A percentile compares a stretch with the other conserved stretches of the same genome.
Evolutionary conservation across 352 stramenopile genomes (phyloP).

Genomic region (Globisporangium perplexum): DNA sequence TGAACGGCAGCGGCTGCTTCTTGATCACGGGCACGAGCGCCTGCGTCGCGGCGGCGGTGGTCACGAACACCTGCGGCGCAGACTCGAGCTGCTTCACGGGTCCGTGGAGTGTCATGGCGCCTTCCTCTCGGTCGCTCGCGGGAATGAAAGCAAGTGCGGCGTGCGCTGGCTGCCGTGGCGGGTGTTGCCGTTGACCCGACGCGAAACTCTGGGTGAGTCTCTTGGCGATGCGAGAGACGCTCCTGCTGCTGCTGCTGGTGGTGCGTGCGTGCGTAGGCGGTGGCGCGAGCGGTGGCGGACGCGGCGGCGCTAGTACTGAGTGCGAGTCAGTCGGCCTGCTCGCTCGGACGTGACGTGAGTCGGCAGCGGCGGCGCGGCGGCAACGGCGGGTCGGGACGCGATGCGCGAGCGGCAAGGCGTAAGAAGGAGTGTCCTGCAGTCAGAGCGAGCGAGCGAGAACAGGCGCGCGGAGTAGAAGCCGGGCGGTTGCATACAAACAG

Average conservation of each 20-base stretch:
- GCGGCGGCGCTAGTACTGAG: not conserved
- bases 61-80: conserved; percentile 32
- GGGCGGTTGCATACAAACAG: not conserved
- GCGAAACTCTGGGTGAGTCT: not conserved
- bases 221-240: not conserved
- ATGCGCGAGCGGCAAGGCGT: conserved; percentile 2
- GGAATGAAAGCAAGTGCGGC: not conserved
- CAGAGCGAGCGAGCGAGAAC: not conserved
- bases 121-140: not conserved
- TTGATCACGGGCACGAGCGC: conserved; percentile 47
- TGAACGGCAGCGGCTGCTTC: conserved; percentile 27
- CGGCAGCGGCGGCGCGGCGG: not conserved
- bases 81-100: conserved; percentile 43
- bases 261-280: too few species aligned
- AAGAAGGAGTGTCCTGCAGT: not conserved
- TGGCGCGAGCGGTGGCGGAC: too few species aligned
- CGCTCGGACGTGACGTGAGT: not conserved
- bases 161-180: not conserved
- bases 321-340: not conserved
- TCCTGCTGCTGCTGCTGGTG: not conserved
- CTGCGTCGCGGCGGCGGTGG: conserved; percentile 14
- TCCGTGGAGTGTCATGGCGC: conserved; percentile 35
- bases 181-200: not conserved
- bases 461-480: not conserved
- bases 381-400: not conserved